Base-by-base conservation (phyloP, 768 basidiomycete species). In the Kwoniella botswanensis region DNA sequence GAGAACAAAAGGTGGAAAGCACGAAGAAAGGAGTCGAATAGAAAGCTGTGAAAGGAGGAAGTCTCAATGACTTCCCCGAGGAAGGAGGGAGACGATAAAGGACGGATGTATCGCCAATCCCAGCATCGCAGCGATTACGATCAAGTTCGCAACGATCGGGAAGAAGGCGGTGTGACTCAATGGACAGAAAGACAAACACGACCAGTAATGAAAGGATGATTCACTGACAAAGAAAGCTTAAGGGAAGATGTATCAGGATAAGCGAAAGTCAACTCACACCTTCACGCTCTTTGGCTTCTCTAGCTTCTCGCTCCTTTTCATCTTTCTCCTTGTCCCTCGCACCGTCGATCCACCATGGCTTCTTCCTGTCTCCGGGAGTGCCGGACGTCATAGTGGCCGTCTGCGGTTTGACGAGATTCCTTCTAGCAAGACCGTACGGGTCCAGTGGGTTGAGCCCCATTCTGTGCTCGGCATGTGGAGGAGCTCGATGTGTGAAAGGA, bases 321-420 rank as follows among this genome's bases (percentile, higher is more conserved):
- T 71, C 63, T 50, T 69, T 71, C 60, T 72, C 71, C 61, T 62
- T 63, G 12, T 70, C 65, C 22, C 70, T 62, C 17, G 72, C 56
- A 13, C 72, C 73, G 11, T 78, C 76, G 44, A 74, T 68, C 72
- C 74, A 78, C 76, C 76, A 78, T 5, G 74, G 71, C 29, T 67
- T 73, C 66, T 76, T 76, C 17, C 71, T 44, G 17, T 67, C 71
- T 43, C 55, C 68, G n/a, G 63, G 26, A 15, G 63, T 22, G 11
- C 58, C 67, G 41, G 67, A 61, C 18, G 43, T 26, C 22, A 60
- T 52, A 5, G 58, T 59, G 2, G 63, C 26, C 5, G 60, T 63
- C 12, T 57, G 55, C 6, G 68, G 68, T 57, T 70, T 70, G 44
- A 50, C 53, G 17, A 35, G 59, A 22, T 35, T 29, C n/a, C 67